Evolutionary conservation across 2,329 filamentous ascomycete species (phyloP).

Genomic region (Acarospora socialis): DNA sequence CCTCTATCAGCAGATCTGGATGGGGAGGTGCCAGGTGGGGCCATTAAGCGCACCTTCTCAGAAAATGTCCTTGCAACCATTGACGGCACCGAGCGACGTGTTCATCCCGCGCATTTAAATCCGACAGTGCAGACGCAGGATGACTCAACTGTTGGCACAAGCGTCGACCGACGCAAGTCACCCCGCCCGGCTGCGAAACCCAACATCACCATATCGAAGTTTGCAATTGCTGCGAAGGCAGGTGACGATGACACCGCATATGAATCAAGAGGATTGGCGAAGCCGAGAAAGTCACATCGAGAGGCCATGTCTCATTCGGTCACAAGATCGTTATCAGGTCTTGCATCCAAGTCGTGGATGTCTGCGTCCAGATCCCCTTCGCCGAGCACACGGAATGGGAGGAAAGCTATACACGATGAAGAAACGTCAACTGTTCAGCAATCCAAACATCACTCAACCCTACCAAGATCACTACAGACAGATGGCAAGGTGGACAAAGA

Average conservation of each 20-base stretch:
- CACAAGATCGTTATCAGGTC: conserved; percentile 35
- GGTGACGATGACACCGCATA: conserved; percentile 11
- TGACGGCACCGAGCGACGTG: conserved; percentile 17
- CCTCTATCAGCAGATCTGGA: no score
- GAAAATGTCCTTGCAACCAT: conserved; percentile 32
- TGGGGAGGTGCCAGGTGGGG: no score
- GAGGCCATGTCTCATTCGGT: conserved; percentile 30
- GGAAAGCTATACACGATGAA: no score
- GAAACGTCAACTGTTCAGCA: no score
- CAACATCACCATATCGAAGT: conserved; percentile 10
- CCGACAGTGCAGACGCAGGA: conserved; percentile 10
- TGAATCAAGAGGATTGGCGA: conserved; percentile 19
- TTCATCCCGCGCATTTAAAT: conserved; percentile 6
- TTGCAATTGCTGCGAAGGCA: conserved; percentile 8
- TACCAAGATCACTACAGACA: no score
- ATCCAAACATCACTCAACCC: no score
- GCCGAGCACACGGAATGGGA: conserved; percentile 18
- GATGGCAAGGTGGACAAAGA: not conserved
- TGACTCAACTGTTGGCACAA: conserved; percentile 1
- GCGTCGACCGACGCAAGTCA: conserved; percentile 2
- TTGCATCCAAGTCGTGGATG: conserved; percentile 39
- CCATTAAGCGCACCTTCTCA: conserved; percentile 36
- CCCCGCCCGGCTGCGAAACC: not conserved
- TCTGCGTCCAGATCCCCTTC: conserved; percentile 31
- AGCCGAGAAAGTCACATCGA: conserved; percentile 21